Base-by-base conservation (phyloP, 805 yeast genomes). In the Pichia pseudocactophila region DNA sequence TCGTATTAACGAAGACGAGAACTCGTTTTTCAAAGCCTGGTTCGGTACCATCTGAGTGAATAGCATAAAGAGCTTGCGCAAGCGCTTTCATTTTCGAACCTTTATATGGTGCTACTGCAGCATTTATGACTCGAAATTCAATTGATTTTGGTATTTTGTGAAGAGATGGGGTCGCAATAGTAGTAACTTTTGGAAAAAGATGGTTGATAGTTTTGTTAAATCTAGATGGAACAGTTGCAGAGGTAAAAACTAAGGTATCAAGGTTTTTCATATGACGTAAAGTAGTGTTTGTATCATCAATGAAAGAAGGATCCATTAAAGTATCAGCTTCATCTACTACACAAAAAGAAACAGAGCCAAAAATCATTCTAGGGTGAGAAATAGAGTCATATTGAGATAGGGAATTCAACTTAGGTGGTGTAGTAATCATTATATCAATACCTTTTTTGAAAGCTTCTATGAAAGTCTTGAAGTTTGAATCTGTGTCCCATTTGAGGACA, bases 291-390 rank as follows among this genome's bases (percentile, higher is more conserved):
- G 96, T 84, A 38, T 76, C 79, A 20, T 71, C 70, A 10, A 79
- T 60, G 72, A 88, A 89, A 0, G 92, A 80, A 40, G 76, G 74
- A 57, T 89, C 95, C 78, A 89, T 71, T 43, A 90, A 64, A 0
- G 96, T 83, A 62, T 90, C 98, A 0, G 98, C 97, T 61, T 90
- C 98, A 58, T 90, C 98, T 12, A 84, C 74, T 2, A 85, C 90
- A 36, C 82, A 68, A 54, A 72, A 81, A 22, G 70, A 68, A 5
- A 81, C 76, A 12, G 65, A 58, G 36, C 60, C 60, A 46, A 75
- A 64, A 19, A 64, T 53, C 30, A 69, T 59, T 47, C 62, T 66
- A 4, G 64, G 58, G 40, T 55, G 51, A 7, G 53, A 51, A 25
- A 63, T 50, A 3, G 62, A 58, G 30, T 54, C 59, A 38, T 63